Percentiles rank a stretch among this genome's conserved stretches.
Conservation (phyloP, 2,329 filamentous ascomycete species). For the Aspergillus sp. region DNA sequence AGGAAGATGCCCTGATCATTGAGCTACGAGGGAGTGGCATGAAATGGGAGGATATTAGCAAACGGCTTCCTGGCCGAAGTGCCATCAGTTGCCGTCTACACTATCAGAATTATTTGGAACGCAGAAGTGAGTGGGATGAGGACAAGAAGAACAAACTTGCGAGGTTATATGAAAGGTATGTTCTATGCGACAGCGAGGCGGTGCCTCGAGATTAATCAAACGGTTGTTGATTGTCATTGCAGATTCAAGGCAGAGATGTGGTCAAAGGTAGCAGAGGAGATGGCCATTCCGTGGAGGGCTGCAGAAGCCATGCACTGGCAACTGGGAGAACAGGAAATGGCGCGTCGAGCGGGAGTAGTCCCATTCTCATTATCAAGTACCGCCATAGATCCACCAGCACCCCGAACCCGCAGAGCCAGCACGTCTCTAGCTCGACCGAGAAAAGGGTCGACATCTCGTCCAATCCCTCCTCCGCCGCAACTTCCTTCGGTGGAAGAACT, state of each 20-base stretch:
- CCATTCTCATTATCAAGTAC: conserved; percentile 73
- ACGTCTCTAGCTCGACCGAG: conserved; percentile 42
- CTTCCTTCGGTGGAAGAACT: conserved; percentile 51
- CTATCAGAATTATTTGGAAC: conserved; percentile 96
- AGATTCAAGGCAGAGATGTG: conserved; percentile 99
- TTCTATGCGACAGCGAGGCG: conserved; percentile 17
- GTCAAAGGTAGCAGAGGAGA: conserved; percentile 91
- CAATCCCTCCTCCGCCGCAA: conserved; percentile 35
- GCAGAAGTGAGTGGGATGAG: conserved; percentile 92
- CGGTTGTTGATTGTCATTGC: conserved; percentile 19
- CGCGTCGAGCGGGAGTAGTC: conserved; percentile 81
- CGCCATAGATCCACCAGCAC: conserved; percentile 52
- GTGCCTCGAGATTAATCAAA: background rate
- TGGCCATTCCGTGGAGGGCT: conserved; percentile 91
- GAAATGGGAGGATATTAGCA: conserved; percentile 99
- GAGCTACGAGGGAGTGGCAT: conserved; percentile 85
- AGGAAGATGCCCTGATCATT: conserved; percentile 92
- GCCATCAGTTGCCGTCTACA: conserved; percentile 92
- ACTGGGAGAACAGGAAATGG: conserved; percentile 91
- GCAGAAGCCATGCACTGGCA: conserved; percentile 99
- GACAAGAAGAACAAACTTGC: conserved; percentile 97
- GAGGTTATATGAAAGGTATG: conserved; percentile 89
- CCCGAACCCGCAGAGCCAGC: conserved; percentile 40
- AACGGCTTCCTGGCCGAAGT: conserved; percentile 83
- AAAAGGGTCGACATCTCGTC: conserved; percentile 43